Evolutionary conservation across 1,139 yeast genomes (phyloP).

Genomic region (Candida tetrigidarum): DNA sequence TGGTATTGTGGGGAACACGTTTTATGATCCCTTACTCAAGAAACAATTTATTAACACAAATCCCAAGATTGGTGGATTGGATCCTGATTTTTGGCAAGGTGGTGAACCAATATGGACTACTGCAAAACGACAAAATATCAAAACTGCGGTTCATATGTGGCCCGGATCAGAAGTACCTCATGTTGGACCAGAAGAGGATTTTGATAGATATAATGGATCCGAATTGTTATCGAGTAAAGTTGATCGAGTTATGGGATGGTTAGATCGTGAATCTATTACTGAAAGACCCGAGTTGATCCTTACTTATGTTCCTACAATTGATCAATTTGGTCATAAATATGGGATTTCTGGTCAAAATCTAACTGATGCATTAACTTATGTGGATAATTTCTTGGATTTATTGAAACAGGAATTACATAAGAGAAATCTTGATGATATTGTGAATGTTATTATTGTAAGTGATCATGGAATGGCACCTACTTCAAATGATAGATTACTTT

Average conservation of each 20-base stretch:
- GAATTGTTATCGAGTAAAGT: slow-evolving; percentile 64
- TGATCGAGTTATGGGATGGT: slow-evolving; percentile 63
- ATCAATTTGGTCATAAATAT: slow-evolving; percentile 69
- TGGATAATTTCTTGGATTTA: slow-evolving; percentile 64
- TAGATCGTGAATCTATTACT: slow-evolving; percentile 53
- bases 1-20: slow-evolving; percentile 86
- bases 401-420: slow-evolving; percentile 50
- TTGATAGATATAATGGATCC: slow-evolving; percentile 66
- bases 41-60: slow-evolving; percentile 69
- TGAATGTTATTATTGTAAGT: slow-evolving; percentile 77
- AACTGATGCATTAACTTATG: slow-evolving; percentile 56
- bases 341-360: slow-evolving; percentile 70
- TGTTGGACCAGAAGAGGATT: slow-evolving; percentile 48
- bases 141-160: slow-evolving; percentile 93
- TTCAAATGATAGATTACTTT: slow-evolving; percentile 63
- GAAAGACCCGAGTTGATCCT: slow-evolving; percentile 78
- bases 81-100: slow-evolving; percentile 75
- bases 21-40: slow-evolving; percentile 62
- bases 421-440: slow-evolving; percentile 65
- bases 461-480: slow-evolving; percentile 98
- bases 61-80: slow-evolving; percentile 56
- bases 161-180: slow-evolving; percentile 85
- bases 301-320: slow-evolving; percentile 82
- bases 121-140: slow-evolving; percentile 65
- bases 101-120: slow-evolving; percentile 92